A percentile compares a stretch with the other conserved stretches of the same genome.
phyloP scores from a whole-genome alignment of 2,329 filamentous ascomycete species.

The Fusarium redolens region DNA sequence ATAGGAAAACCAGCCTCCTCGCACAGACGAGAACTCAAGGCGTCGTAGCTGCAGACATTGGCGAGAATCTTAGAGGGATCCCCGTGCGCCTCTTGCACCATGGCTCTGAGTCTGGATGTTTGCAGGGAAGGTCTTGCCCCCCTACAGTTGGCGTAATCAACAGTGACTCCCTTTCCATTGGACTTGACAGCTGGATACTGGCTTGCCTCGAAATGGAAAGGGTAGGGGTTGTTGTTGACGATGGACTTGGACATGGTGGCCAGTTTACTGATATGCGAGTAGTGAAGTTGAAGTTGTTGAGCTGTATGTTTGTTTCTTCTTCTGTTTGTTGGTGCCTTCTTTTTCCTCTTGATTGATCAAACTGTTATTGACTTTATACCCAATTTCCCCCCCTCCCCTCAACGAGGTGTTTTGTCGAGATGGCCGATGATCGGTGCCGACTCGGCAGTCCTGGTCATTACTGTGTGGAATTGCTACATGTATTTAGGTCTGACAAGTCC shows the following conservation, averaged over 20 bases:
- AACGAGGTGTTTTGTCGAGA: too few species aligned
- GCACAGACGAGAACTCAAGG: conserved; percentile 55
- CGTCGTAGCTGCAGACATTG: conserved; percentile 57
- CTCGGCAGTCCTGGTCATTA: background rate
- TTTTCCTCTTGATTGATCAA: background rate
- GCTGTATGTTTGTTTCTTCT: background rate
- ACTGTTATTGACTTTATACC: conserved; percentile 1
- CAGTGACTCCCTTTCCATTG: conserved; percentile 6
- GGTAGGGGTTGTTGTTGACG: conserved; percentile 10
- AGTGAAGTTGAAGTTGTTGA: background rate
- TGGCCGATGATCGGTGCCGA: conserved; percentile 1
- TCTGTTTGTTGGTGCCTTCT: background rate
- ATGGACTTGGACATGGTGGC: conserved; percentile 30
- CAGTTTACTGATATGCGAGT: background rate
- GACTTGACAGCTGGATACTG: conserved; percentile 1
- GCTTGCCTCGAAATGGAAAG: conserved; percentile 21
- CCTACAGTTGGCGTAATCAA: conserved; percentile 46
- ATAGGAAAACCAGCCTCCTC: conserved; percentile 60
- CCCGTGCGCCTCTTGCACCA: conserved; percentile 54
- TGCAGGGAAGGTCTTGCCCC: conserved; percentile 53
- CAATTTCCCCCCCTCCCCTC: background rate
- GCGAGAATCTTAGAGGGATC: conserved; percentile 58
- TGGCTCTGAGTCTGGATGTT: conserved; percentile 51
- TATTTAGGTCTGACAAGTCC: conserved; percentile 3
- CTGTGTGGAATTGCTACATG: background rate